Conservation (phyloP, 495 filamentous ascomycete species). For the Chlorociboria aeruginascens region DNA sequence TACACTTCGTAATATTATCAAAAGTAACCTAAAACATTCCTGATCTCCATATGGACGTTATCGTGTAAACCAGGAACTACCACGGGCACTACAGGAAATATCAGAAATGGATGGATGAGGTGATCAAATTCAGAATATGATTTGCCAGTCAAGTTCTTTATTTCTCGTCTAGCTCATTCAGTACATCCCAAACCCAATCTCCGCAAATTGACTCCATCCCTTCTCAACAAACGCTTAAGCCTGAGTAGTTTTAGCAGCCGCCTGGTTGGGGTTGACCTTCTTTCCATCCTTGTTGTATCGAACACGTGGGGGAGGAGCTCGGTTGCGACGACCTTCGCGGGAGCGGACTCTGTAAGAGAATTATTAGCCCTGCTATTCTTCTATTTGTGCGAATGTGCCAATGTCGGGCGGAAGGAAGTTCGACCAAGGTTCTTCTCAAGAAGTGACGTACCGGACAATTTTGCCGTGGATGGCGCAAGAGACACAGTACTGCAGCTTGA, state of each 20-base stretch:
- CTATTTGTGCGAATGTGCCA: neutral
- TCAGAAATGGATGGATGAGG: no score
- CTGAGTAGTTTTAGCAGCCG: constrained; percentile 50
- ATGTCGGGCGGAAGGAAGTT: constrained; percentile 25
- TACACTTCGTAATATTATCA: neutral
- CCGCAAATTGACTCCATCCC: constrained; percentile 10
- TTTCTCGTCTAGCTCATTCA: constrained; percentile 12
- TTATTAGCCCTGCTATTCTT: constrained; percentile 22
- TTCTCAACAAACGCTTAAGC: constrained; percentile 15
- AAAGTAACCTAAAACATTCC: neutral
- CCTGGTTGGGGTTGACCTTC: constrained; percentile 93
- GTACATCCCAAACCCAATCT: constrained; percentile 13
- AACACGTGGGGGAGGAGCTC: constrained; percentile 91
- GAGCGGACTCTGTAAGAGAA: constrained; percentile 73
- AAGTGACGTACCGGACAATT: constrained; percentile 90
- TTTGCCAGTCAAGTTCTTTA: constrained; percentile 6
- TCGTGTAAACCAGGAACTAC: neutral
- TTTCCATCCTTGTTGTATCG: constrained; percentile 99
- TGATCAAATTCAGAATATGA: neutral
- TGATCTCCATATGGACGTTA: neutral
- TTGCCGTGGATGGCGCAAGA: constrained; percentile 99
- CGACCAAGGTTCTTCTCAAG: constrained; percentile 49
- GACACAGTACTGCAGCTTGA: constrained; percentile 99
- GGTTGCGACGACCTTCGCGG: constrained; percentile 93
- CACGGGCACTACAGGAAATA: no score